Evolutionary conservation across 106 monocot species (phyloP).

Genomic region (Dioscorea dumetorum): DNA sequence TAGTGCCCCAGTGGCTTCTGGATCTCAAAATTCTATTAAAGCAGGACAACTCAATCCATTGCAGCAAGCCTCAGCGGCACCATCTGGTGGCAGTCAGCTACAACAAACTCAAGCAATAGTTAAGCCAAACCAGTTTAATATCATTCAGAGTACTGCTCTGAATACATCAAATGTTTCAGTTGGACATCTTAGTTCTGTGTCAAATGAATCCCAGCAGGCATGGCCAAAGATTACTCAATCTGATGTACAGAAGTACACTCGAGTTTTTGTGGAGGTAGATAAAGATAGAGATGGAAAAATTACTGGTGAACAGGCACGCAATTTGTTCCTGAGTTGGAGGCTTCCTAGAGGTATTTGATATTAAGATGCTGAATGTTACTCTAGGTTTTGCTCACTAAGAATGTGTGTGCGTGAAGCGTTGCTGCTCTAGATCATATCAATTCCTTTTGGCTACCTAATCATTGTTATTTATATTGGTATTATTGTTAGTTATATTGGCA

Average conservation of each 20-base stretch:
- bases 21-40: constrained; percentile 26
- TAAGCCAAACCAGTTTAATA: constrained; percentile 35
- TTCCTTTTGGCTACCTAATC: too few relatives aligned
- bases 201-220: constrained; percentile 27
- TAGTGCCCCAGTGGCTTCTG: constrained; percentile 9
- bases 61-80: constrained; percentile 12
- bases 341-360: constrained; percentile 83
- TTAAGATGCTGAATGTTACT: constrained; percentile 2
- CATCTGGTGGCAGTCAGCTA: constrained; percentile 30
- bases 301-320: constrained; percentile 77
- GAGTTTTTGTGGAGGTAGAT: constrained; percentile 89
- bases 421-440: too few relatives aligned
- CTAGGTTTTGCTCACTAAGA: not conserved
- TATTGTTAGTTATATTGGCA: too few relatives aligned
- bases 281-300: constrained; percentile 99
- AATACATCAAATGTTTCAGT: constrained; percentile 17
- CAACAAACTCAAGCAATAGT: constrained; percentile 28
- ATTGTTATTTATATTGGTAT: too few relatives aligned
- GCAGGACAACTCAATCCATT: constrained; percentile 27
- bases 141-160: constrained; percentile 7
- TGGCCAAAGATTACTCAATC: constrained; percentile 84
- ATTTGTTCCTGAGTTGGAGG: constrained; percentile 93
- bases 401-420: too few relatives aligned
- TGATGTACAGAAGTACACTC: constrained; percentile 82
- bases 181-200: constrained; percentile 22